These are phyloP conservation scores for Backusella mclennaniae DNA, from an alignment of 192 early-diverging fungal genomes.

Conservation along the genomic window DNA sequence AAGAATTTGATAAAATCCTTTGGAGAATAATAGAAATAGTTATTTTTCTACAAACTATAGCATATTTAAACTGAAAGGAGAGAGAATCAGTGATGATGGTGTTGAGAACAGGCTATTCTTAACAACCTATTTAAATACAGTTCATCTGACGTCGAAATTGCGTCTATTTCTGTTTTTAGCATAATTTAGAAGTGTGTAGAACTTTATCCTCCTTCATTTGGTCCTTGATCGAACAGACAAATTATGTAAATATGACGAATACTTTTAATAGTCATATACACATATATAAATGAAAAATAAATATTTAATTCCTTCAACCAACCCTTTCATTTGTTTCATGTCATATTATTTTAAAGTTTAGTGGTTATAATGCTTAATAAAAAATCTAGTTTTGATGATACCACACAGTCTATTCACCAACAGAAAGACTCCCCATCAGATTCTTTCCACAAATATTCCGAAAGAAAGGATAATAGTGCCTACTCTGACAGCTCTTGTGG, in stretches of 20 bases:
- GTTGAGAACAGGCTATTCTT: neutral
- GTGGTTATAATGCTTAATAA: neutral
- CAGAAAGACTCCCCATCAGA: neutral
- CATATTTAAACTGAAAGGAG: neutral
- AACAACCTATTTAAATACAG: neutral
- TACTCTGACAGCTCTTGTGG: neutral
- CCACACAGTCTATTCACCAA: neutral
- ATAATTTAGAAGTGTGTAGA: neutral
- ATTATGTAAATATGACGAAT: constrained; percentile 6
- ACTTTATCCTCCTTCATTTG: neutral
- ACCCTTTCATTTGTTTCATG: neutral
- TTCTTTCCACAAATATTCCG: neutral
- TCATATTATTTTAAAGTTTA: neutral
- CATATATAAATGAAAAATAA: neutral
- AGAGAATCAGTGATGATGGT: neutral
- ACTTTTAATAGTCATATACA: neutral
- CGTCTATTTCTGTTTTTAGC: neutral
- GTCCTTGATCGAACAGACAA: neutral
- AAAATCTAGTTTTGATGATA: neutral
- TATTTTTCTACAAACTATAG: neutral
- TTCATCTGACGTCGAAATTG: neutral
- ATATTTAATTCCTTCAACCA: neutral
- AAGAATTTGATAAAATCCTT: too few relatives aligned
- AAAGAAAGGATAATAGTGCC: neutral
- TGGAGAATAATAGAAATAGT: too few relatives aligned